Evolutionary conservation across 2,329 filamentous ascomycete species (phyloP), one percentile per base, ranked within the genome.

Genomic region (Lomentospora prolificans): DNA sequence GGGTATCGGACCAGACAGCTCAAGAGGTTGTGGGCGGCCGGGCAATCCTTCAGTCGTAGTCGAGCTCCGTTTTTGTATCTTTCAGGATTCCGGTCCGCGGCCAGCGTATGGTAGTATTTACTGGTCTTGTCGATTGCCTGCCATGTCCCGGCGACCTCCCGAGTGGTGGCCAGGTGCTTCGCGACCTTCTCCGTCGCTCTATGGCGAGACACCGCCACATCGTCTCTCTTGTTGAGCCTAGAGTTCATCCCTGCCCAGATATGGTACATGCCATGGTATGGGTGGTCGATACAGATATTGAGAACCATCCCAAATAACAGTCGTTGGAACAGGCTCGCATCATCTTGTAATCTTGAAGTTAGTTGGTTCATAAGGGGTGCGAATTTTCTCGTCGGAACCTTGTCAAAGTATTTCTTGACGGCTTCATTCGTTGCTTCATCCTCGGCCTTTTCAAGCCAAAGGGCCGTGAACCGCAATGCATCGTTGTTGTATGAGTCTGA

Each of bases 231-330:
- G 62, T 85, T 84, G 53, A 79, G 80, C 58, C 84, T 85, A 54
- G 80, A 83, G 63, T 85, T 87, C 48, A 82, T 84, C 22, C 87
- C 85, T 2, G 91, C 89, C 75, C 92, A 96, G 44, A 99, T 89
- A 63, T 97, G 91, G 67, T 99, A 95, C 84, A 97, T 92, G 51
- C 90, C 90, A 66, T 99, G 95, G 67, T 91, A 96, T 0, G 94
- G 95, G 70, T 99, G 94, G 57, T 99, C 90, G 9, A 81, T 77
- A 65, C 92, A 97, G 56, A 99, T 96, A 7, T 84, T 85, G 64
- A 84, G 82, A 3, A 97, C 84, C 17, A 99, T 73, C 2, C 77
- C 75, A 53, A 83, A 81, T 2, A 99, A 75, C 1, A 92, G 76
- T 41, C 75, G 77, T 64, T 99, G 94, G 64, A 99, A 99, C 0